Evolutionary conservation across 192 early-diverging fungal species (phyloP), one percentile per base, ranked within the genome.

Genomic region (Tieghemiomyces parasiticus): DNA sequence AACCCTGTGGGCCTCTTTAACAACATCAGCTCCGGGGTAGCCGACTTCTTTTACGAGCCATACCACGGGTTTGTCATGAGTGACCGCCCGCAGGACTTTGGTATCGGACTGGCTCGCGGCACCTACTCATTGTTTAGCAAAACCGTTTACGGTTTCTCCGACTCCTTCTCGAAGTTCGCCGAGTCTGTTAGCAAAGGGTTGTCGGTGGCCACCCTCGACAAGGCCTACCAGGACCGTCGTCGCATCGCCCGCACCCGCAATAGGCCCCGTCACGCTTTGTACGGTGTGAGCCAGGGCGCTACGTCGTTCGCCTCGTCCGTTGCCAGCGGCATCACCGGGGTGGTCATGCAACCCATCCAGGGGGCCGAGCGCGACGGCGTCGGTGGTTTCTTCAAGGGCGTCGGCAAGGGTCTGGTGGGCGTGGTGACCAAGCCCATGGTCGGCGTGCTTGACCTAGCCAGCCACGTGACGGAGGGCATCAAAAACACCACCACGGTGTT

Each of bases 1-100:
- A 99, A 99, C 60, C 96, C 96, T 1, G 92, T 99, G 1, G 94
- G 96, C 1, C 67, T 99, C 20, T 99, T 99, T 71, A 95, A 83
- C 71, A 97, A 83, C 61, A 80, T 99, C 50, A 88, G 89, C 61
- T 92, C 91, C 0, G 96, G 96, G 6, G 93, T 97, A 0, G 78
- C 79, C 3, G 96, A 97, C 64, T 83, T 97, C 46, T 99, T 99
- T 68, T 99, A 97, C 71, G 93, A 99, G 65, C 95, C 95, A 0
- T 86, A 92, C 64, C 89, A 94, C 76, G 95, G 95, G 4, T 88
- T 95, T 58, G 84, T 93, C 38, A 91, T 96, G 79, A 92, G 89
- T 59, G 87, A 88, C 56, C 79, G 88, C 10, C 92, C 95, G 10
- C 89, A 97, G 63, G 95, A 95, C 62, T 81, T 96, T 61, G 92